Evolutionary conservation across 2,329 filamentous ascomycete species (phyloP), one percentile per base, ranked within the genome.

Genomic region (Magnaporthales sp.): DNA sequence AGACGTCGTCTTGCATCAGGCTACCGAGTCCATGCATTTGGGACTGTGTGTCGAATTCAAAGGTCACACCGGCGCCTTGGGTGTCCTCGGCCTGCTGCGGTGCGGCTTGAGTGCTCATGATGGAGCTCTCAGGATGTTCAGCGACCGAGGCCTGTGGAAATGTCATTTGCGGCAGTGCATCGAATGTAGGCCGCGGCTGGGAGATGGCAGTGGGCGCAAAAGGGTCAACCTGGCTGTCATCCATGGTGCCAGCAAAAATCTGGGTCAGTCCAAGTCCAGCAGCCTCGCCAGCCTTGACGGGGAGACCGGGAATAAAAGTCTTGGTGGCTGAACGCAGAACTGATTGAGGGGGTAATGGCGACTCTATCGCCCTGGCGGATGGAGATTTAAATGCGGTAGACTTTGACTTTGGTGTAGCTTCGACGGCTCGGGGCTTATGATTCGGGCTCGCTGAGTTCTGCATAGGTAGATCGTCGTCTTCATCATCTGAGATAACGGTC

Each of bases 191-290:
- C 75, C 87, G 84, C 68, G 81, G 76, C 63, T 79, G 76, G 31
- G 80, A 77, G 7, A 82, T 83, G 22, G 83, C 75, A 32, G 71
- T 71, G 26, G 66, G 30, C 1, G 61, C 66, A 19, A 62, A 64
- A 3, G 61, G 46, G 22, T 71, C 72, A 66, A 70, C 72, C 71
- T 86, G 83, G 70, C 83, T 86, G 75, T 81, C 87, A 63, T 91
- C 92, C 87, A 97, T 90, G 0, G 93, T 97, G 13, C 92, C 92
- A 5, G 91, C 91, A 74, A 97, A 97, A 69, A 95, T 94, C 72
- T 97, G 93, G 0, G 92, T 96, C 61, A 97, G 82, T 10, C 92
- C 91, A 58, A 96, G 79, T 2, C 87, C 87, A 46, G 86, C 87
- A 26, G 86, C 82, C 0, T 82, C 84, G 26, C 78, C 78, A 9